Percentiles rank a stretch among this genome's conserved stretches.
phyloP scores from a whole-genome alignment of 106 monocot genomes.

The Gastrodia elata region DNA sequence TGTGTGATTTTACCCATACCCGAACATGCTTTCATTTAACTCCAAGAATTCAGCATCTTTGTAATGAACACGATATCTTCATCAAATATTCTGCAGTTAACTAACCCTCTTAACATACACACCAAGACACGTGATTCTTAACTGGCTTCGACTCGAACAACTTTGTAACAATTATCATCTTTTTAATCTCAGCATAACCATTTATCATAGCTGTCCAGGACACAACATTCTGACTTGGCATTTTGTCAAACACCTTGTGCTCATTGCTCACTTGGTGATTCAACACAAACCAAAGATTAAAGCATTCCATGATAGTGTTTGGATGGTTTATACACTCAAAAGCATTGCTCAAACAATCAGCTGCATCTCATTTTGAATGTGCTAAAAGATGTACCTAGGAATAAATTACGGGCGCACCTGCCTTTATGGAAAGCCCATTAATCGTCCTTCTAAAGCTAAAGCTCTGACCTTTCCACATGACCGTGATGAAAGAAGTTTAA shows the following conservation, averaged over 20 bases:
- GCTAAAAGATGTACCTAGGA: constrained; percentile 49
- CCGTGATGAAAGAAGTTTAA: constrained; percentile 33
- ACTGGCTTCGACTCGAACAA: constrained; percentile 36
- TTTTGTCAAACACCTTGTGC: constrained; percentile 36
- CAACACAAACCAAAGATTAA: constrained; percentile 31
- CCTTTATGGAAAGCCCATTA: constrained; percentile 44
- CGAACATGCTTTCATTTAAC: constrained; percentile 27
- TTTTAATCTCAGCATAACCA: constrained; percentile 24
- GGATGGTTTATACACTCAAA: constrained; percentile 25
- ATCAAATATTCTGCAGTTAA: constrained; percentile 23
- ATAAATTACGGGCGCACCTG: constrained; percentile 22
- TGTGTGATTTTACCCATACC: constrained; percentile 12
- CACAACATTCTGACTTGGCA: constrained; percentile 43
- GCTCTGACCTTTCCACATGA: constrained; percentile 35
- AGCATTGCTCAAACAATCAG: constrained; percentile 22
- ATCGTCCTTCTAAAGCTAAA: constrained; percentile 25
- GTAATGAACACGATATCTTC: constrained; percentile 33
- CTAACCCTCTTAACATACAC: constrained; percentile 56
- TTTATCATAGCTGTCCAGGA: constrained; percentile 56
- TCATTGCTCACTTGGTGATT: constrained; percentile 27
- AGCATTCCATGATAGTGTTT: constrained; percentile 43
- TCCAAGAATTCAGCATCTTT: constrained; percentile 26
- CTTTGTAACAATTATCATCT: constrained; percentile 16
- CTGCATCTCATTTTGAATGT: constrained; percentile 28
- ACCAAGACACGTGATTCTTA: constrained; percentile 54